Evolutionary conservation across 768 basidiomycete species (phyloP).

Genomic region (Cubamyces lactineus): DNA sequence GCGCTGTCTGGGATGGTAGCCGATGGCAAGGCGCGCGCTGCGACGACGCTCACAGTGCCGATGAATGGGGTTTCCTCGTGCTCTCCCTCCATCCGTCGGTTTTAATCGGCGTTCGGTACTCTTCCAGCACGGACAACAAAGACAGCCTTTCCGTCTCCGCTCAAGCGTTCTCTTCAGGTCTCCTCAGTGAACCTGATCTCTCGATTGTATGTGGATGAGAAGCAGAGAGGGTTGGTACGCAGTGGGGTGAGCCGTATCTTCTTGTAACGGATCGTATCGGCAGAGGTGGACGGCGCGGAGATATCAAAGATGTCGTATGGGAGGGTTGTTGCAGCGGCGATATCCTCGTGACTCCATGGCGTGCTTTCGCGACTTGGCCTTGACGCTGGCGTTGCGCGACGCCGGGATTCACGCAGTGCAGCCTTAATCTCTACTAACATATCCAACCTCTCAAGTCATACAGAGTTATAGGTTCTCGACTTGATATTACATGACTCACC

Average conservation of each 20-base stretch:
- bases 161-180: background rate
- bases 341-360: too few species aligned
- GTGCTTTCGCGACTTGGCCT: too few species aligned
- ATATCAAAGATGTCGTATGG: background rate
- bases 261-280: background rate
- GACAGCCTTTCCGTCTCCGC: background rate
- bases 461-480: too few species aligned
- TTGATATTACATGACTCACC: too few species aligned
- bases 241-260: background rate
- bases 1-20: background rate
- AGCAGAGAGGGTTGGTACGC: background rate
- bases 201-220: constrained; percentile 3
- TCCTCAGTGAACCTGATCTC: constrained; percentile 1
- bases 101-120: too few species aligned
- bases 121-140: background rate
- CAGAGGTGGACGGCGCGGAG: background rate
- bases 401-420: too few species aligned
- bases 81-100: background rate
- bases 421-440: too few species aligned
- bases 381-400: too few species aligned
- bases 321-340: too few species aligned
- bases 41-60: background rate
- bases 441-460: too few species aligned
- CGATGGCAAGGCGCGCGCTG: background rate
- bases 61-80: background rate